A percentile compares a stretch with the other conserved stretches of the same genome.
These are phyloP conservation scores for Scytalidium lignicola DNA, from an alignment of 2,329 filamentous ascomycete species.

Conservation along the genomic window DNA sequence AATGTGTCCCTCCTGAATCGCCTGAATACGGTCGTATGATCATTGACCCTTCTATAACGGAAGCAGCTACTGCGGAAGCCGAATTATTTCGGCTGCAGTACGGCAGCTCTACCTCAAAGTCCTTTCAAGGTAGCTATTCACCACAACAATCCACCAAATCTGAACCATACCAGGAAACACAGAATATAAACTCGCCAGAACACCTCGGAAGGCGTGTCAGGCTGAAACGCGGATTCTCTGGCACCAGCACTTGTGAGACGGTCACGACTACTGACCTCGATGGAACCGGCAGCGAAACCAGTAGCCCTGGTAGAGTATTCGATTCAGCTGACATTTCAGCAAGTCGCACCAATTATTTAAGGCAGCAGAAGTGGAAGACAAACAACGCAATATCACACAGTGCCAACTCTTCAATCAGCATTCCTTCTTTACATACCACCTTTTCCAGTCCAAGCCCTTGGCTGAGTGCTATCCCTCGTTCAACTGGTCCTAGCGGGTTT, in stretches of 20 bases:
- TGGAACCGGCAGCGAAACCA: constrained; percentile 18
- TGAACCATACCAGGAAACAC: not conserved
- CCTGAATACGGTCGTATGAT: constrained; percentile 62
- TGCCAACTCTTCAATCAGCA: constrained; percentile 17
- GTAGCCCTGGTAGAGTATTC: constrained; percentile 14
- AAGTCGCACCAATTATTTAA: not conserved
- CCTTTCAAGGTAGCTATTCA: constrained; percentile 23
- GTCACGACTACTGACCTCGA: constrained; percentile 35
- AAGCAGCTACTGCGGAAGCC: constrained; percentile 46
- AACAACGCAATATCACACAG: constrained; percentile 22
- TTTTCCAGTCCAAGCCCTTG: constrained; percentile 31
- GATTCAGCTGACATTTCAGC: not conserved
- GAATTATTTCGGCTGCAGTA: constrained; percentile 33
- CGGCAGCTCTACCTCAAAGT: constrained; percentile 14
- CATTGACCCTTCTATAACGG: constrained; percentile 54
- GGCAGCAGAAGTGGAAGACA: constrained; percentile 23
- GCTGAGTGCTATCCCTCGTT: constrained; percentile 40
- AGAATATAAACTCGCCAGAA: not conserved
- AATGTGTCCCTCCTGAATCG: constrained; percentile 62
- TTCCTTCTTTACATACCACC: constrained; percentile 1
- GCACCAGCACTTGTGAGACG: constrained; percentile 35
- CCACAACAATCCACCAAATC: constrained; percentile 22
- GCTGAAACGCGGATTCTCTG: constrained; percentile 29
- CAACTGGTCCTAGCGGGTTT: constrained; percentile 12
- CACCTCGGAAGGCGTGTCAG: constrained; percentile 19